These are phyloP conservation scores for Trametes gibbosa DNA, from an alignment of 768 basidiomycete genomes.

Conservation along the genomic window DNA sequence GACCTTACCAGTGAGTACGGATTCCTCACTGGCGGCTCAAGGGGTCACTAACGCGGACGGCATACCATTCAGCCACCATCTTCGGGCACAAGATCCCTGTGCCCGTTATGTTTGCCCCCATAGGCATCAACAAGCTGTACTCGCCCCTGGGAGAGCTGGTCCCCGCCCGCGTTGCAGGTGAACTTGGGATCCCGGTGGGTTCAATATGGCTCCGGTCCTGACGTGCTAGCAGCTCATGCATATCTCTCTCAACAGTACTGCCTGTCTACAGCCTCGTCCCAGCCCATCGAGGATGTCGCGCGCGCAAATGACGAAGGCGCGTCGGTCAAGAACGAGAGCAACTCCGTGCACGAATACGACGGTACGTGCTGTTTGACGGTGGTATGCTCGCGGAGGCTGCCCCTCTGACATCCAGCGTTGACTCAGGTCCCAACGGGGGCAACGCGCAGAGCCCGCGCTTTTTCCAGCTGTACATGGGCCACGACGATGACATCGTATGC, in stretches of 20 bases:
- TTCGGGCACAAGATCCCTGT: constrained; percentile 49
- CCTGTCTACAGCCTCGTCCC: constrained; percentile 49
- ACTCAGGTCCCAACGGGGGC: constrained; percentile 32
- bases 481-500: constrained; percentile 48
- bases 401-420: too few species aligned
- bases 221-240: too few species aligned
- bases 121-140: constrained; percentile 55
- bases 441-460: constrained; percentile 42
- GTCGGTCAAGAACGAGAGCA: constrained; percentile 36
- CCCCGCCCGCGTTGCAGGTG: constrained; percentile 45
- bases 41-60: not conserved
- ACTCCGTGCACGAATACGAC: constrained; percentile 33
- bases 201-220: too few species aligned
- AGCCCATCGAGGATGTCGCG: constrained; percentile 51
- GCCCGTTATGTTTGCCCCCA: constrained; percentile 53
- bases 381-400: too few species aligned
- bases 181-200: constrained; percentile 42
- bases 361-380: constrained; percentile 14
- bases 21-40: not conserved
- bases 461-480: constrained; percentile 56
- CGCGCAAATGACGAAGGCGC: constrained; percentile 44
- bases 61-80: constrained; percentile 33
- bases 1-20: constrained; percentile 41
- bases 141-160: constrained; percentile 44
- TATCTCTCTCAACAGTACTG: constrained; percentile 35